Base-by-base conservation (phyloP, 2,329 filamentous ascomycete species). In the Nothophoma quercina region DNA sequence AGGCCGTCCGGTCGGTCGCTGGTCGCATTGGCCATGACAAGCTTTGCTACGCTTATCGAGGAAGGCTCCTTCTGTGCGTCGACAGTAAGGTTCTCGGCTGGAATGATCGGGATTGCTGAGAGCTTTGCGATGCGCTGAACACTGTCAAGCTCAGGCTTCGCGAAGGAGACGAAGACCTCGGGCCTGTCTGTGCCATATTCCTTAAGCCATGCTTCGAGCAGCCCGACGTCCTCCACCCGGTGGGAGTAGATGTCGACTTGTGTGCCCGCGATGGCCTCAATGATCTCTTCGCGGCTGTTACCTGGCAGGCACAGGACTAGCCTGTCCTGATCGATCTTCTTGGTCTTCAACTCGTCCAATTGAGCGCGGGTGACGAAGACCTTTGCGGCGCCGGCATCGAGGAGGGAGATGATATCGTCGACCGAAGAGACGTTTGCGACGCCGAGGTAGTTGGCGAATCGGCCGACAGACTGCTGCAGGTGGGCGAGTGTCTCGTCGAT, bases 1-100 rank as follows among this genome's bases (percentile, higher is more conserved):
- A 99, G 82, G 7, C 89, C 88, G 70, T 97, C 96, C 4, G 85
- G 76, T 58, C 92, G 84, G 74, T 99, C 95, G 30, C 90, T 91
- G 58, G 84, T 88, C 76, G 92, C 92, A 59, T 87, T 86, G 2
- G 85, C 82, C 42, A 91, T 84, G 56, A 98, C 81, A 23, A 97
- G 77, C 65, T 85, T 86, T 10, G 86, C 83, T 5, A 90, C 83
- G 29, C 87, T 87, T 21, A 97, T 78, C 42, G 83, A 71, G 34
- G 81, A 78, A 9, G 82, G 72, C 41, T 88, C 82, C 34, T 84
- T 80, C 64, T 85, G 84, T 2, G 72, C 56, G 63, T 88, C 85
- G 39, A 87, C 83, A 1, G 90, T 92, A 64, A 97, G 79, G 0
- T 78, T 77, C 9, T 83, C 82, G 3, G 91, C 88, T 9, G 91